Conservation (phyloP, 75 land plant species). For the Adiantum capillusveneris region DNA sequence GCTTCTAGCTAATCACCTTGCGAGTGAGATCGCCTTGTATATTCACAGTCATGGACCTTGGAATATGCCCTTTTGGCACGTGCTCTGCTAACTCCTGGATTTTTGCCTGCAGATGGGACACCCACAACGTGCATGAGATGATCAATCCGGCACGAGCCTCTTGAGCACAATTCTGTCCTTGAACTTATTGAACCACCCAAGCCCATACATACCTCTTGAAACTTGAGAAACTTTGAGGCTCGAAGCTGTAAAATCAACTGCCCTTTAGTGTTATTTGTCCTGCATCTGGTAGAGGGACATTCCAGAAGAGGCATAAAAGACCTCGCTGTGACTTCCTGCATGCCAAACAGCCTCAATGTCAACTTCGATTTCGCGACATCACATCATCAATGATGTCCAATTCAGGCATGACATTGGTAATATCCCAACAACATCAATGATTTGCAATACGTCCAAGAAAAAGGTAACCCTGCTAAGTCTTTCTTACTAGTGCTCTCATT, state of each 20-base stretch:
- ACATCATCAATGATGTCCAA: no score
- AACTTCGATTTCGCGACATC: no score
- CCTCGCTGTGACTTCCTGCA: constrained; percentile 92
- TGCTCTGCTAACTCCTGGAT: constrained; percentile 96
- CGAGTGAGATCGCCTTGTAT: constrained; percentile 93
- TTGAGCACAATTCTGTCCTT: no score
- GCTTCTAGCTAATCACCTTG: constrained; percentile 50
- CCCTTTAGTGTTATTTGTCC: constrained; percentile 71
- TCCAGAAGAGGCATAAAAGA: constrained; percentile 89
- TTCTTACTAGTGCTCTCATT: background rate
- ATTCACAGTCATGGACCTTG: constrained; percentile 85
- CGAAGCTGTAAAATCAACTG: constrained; percentile 78
- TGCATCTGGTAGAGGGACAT: constrained; percentile 81
- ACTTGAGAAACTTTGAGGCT: constrained; percentile 95
- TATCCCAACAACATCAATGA: no score
- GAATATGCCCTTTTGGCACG: constrained; percentile 98
- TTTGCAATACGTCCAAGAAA: no score
- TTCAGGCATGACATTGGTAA: no score
- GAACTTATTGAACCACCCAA: no score
- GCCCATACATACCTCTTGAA: constrained; percentile 80
- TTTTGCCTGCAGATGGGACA: constrained; percentile 58
- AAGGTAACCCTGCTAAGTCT: no score
- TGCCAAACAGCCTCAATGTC: no score
- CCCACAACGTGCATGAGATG: no score
- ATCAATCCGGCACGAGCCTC: no score